Evolutionary conservation across 805 yeast species (phyloP), one percentile per base, ranked within the genome.

Genomic region (Lachancea dasiensis): DNA sequence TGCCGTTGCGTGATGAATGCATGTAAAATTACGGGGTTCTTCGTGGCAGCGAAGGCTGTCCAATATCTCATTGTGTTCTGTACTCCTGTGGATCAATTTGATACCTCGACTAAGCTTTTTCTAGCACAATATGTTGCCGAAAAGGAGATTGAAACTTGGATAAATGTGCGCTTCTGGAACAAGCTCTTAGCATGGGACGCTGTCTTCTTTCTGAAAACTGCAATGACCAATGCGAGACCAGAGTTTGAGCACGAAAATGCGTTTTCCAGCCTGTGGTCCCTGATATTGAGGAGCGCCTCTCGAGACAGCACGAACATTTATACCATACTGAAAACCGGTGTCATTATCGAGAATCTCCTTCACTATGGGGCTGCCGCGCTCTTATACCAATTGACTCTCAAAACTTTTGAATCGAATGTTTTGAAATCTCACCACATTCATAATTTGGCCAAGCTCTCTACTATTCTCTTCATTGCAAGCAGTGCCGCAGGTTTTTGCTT

Each of bases 231-330:
- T 23, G 54, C 60, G 7, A 58, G 71, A 11, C 76, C 71, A 0
- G 56, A 63, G n/a, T 89, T 69, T 59, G 97, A 90, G 60, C 95
- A 90, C 57, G 95, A 87, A 60, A 83, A 76, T 70, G 97, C 94
- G 4, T 90, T 86, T 56, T 78, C 94, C 19, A 83, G 83, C 8
- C 52, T 76, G 2, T 90, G 95, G 95, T 70, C 81, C 65, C 53
- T 73, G 17, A 31, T 79, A 3, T 59, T 81, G 3, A 54, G 47
- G 19, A 39, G 8, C 25, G 38, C 32, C 10, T 36, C 31, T 31
- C 48, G 31, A 16, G 36, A 23, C 6, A 36, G 37, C 6, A 45
- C 54, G 24, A 63, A 64, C 41, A 59, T 74, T 34, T 75, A 75
- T 53, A 48, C 52, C 13, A 68, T 69, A 19, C 60, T 81, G 2